Conservation (phyloP, 371 early-diverging fungal genomes). For the Mortierella sp. region DNA sequence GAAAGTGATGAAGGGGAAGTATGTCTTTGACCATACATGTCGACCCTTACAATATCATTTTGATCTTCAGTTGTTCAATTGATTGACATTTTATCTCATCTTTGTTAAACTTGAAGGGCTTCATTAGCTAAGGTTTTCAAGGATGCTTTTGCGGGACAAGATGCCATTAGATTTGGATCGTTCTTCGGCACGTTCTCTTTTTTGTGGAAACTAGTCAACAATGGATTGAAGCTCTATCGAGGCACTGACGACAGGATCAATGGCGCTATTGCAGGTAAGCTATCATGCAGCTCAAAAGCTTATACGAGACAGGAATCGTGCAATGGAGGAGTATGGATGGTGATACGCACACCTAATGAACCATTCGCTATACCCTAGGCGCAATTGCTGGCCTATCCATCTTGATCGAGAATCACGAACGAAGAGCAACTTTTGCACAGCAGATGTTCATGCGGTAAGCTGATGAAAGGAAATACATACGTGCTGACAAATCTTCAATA, state of each 20-base stretch:
- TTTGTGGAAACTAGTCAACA: constrained; percentile 81
- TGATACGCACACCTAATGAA: no score
- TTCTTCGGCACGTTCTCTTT: constrained; percentile 83
- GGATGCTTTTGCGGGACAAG: constrained; percentile 66
- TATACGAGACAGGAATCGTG: no score
- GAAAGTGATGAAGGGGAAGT: constrained; percentile 54
- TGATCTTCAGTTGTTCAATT: no score
- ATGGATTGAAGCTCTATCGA: constrained; percentile 69
- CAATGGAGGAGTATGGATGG: no score
- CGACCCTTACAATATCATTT: no score
- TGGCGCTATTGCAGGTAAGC: constrained; percentile 65
- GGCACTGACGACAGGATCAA: constrained; percentile 75
- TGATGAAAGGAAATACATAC: no score
- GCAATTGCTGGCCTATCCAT: constrained; percentile 71
- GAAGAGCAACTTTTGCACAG: constrained; percentile 74
- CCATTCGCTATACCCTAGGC: constrained; percentile 25
- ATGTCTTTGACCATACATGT: constrained; percentile 15
- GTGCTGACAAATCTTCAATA: background rate
- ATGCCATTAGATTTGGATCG: constrained; percentile 76
- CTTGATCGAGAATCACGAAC: constrained; percentile 70
- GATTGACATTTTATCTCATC: no score
- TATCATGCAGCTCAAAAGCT: background rate
- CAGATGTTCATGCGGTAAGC: constrained; percentile 58
- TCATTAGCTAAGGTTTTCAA: constrained; percentile 59
- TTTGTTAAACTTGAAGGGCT: constrained; percentile 51